Evolutionary conservation across 169 alveolate genomes (phyloP), one percentile per base, ranked within the genome.

Genomic region (Plasmodium reichenowi): DNA sequence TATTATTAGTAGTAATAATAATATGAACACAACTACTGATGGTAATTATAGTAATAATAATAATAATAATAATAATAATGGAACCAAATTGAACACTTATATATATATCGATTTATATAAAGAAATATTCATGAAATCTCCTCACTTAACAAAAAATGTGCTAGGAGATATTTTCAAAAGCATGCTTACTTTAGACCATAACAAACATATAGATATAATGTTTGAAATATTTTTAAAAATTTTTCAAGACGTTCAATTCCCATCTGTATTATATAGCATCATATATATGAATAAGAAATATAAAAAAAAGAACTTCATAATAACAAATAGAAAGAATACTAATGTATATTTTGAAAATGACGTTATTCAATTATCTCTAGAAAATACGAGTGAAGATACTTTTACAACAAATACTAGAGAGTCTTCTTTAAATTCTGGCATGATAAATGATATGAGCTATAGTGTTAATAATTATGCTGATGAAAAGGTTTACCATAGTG

Each of bases 381-480:
- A 86, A 58, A 86, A 86, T 52, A 72, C 92, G 1, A 86, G 92
- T 52, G 92, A 86, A 38, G 92, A 86, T 12, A 86, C 92, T 1
- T 86, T 70, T 74, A 86, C 92, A 29, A 86, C 92, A 50, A 52
- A 72, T 54, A 86, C 92, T 13, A 86, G 87, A 47, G 70, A 86
- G n/a, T 86, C 92, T 15, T 86, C 92, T 10, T 54, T 86, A 24
- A 86, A 59, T 60, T 86, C 92, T 9, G 64, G 43, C n/a, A 2
- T 60, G 29, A 43, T 13, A 1, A 64, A 52, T 26, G 58, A 67
- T 26, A 43, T n/a, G 17, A 5, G 47, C 10, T 7, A 5, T 56
- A 58, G 24, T 50, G 26, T 9, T 58, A 43, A 24, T n/a, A 12
- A 74, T 60, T 17, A 68, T 48, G 3, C 70, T 58, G 26, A 15